These are phyloP conservation scores for Leccinum rimulosum DNA, from an alignment of 768 basidiomycete genomes.

Conservation along the genomic window DNA sequence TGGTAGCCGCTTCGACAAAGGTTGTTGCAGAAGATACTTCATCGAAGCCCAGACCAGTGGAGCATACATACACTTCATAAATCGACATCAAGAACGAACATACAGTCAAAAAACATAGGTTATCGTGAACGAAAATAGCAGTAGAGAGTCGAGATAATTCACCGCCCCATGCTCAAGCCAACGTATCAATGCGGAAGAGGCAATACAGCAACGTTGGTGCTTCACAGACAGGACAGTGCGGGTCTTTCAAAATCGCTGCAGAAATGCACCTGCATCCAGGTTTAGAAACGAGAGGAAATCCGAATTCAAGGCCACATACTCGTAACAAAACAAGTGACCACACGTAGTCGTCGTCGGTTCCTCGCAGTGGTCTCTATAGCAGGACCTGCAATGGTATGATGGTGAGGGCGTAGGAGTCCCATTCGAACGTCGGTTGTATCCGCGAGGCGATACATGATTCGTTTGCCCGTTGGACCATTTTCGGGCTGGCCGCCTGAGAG, in stretches of 20 bases:
- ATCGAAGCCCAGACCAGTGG: background rate
- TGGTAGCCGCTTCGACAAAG: background rate
- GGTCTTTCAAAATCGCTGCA: constrained; percentile 42
- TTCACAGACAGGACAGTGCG: constrained; percentile 52
- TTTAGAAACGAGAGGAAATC: background rate
- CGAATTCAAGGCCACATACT: constrained; percentile 23
- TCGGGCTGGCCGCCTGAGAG: constrained; percentile 22
- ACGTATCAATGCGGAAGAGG: constrained; percentile 50
- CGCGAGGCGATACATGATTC: constrained; percentile 2
- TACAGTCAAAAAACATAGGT: background rate
- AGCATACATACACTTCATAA: background rate
- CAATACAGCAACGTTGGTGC: constrained; percentile 54
- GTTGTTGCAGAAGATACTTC: background rate
- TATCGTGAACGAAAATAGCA: background rate
- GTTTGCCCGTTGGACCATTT: constrained; percentile 15
- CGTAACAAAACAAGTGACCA: constrained; percentile 61
- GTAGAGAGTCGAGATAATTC: background rate
- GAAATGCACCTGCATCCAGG: constrained; percentile 48
- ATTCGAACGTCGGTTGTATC: constrained; percentile 10
- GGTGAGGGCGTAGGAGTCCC: constrained; percentile 4
- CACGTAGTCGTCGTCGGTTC: constrained; percentile 61
- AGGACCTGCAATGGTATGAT: constrained; percentile 48
- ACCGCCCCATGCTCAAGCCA: constrained; percentile 12
- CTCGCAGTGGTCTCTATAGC: constrained; percentile 46
- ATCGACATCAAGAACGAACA: constrained; percentile 6